Conservation (phyloP, 768 basidiomycete genomes). For the Rhodocollybia butyracea region DNA sequence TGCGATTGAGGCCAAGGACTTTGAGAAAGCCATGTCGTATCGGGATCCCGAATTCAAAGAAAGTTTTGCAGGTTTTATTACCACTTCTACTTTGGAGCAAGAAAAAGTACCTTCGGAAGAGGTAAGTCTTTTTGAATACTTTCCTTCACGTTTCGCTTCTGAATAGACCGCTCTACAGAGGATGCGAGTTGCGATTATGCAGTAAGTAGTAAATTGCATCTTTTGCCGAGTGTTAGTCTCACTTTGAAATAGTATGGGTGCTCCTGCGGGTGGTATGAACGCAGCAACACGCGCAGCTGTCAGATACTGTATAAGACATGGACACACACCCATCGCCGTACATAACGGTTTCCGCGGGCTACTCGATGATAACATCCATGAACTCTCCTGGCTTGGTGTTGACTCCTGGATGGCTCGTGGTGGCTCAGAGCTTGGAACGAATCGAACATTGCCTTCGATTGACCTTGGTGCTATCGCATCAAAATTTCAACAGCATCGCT, state of each 20-base stretch:
- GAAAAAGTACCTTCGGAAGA: slow-evolving; percentile 48
- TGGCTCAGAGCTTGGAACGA: slow-evolving; percentile 97
- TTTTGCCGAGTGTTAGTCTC: not conserved
- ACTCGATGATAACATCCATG: slow-evolving; percentile 81
- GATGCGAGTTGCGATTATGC: slow-evolving; percentile 79
- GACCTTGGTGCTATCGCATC: slow-evolving; percentile 89
- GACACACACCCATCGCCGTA: slow-evolving; percentile 89
- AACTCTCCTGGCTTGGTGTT: slow-evolving; percentile 93
- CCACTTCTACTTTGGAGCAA: slow-evolving; percentile 62
- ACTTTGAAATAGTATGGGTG: slow-evolving; percentile 66
- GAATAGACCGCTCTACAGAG: slow-evolving; percentile 37
- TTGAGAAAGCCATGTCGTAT: slow-evolving; percentile 80
- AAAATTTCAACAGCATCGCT: slow-evolving; percentile 81
- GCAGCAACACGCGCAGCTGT: slow-evolving; percentile 94
- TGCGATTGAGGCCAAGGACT: slow-evolving; percentile 82
- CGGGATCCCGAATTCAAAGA: slow-evolving; percentile 92
- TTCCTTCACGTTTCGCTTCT: slow-evolving; percentile 5
- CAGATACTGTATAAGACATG: slow-evolving; percentile 88
- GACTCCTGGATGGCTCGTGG: slow-evolving; percentile 96
- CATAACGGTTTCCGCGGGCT: slow-evolving; percentile 97
- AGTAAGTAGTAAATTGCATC: slow-evolving; percentile 59
- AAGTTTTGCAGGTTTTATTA: slow-evolving; percentile 79
- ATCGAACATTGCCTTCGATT: slow-evolving; percentile 80
- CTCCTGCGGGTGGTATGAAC: slow-evolving; percentile 98
- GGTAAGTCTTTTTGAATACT: slow-evolving; percentile 27